Conservation (phyloP, 1,139 yeast species). For the Arxiozyma telluris region DNA sequence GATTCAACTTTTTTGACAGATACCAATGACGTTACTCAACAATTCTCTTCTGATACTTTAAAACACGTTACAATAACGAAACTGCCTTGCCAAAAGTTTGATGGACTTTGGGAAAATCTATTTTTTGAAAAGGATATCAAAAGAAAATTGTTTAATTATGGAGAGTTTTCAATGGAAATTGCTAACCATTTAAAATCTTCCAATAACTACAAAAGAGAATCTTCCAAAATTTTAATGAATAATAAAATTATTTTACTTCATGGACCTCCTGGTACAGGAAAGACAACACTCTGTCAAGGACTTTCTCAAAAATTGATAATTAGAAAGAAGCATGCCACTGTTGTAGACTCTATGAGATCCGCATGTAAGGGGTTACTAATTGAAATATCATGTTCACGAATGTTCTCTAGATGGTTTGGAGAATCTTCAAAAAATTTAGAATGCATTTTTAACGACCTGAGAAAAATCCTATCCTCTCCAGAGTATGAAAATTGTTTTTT, state of each 20-base stretch:
- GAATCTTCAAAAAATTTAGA: slow-evolving; percentile 35
- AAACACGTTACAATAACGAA: slow-evolving; percentile 13
- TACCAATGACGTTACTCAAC: slow-evolving; percentile 1
- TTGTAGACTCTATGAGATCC: background rate
- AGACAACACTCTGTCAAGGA: slow-evolving; percentile 41
- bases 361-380: slow-evolving; percentile 23
- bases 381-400: slow-evolving; percentile 33
- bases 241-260: slow-evolving; percentile 31
- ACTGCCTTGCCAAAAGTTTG: slow-evolving; percentile 26
- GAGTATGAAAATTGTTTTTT: slow-evolving; percentile 18
- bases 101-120: slow-evolving; percentile 30
- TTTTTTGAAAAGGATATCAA: slow-evolving; percentile 26
- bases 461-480: slow-evolving; percentile 15
- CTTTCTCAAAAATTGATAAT: slow-evolving; percentile 33
- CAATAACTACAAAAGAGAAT: background rate
- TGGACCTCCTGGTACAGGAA: slow-evolving; percentile 49
- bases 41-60: slow-evolving; percentile 18
- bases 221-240: slow-evolving; percentile 9
- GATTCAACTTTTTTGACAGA: background rate
- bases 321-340: slow-evolving; percentile 7
- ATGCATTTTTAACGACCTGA: slow-evolving; percentile 30
- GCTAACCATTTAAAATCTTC: slow-evolving; percentile 9
- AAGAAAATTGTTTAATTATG: slow-evolving; percentile 24
- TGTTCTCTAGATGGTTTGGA: slow-evolving; percentile 37
- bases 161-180: slow-evolving; percentile 25